Evolutionary conservation across 1,139 yeast species (phyloP).

Genomic region (Debaryomyces fabryi): DNA sequence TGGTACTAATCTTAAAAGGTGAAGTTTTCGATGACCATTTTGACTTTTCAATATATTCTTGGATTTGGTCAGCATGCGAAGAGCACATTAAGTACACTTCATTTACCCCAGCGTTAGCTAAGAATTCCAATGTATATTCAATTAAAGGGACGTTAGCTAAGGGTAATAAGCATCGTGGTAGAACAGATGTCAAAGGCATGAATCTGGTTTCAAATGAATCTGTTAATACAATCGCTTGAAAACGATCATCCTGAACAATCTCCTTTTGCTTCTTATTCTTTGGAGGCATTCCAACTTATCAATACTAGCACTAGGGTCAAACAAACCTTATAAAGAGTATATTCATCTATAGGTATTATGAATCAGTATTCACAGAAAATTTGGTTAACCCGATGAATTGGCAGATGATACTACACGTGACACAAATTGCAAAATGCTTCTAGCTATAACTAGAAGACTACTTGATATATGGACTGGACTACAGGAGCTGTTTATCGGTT

Average conservation of each 20-base stretch:
- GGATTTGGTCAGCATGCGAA: conserved; percentile 86
- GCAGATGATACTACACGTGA: conserved; percentile 36
- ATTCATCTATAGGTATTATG: background rate
- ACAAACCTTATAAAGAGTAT: background rate
- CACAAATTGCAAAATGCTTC: conserved; percentile 12
- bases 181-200: conserved; percentile 83
- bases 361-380: conserved; percentile 1
- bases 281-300: conserved; percentile 45
- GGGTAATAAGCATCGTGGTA: conserved; percentile 88
- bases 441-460: too few species aligned
- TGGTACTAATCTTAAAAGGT: conserved; percentile 77
- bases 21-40: conserved; percentile 77
- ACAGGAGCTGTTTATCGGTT: too few species aligned
- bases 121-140: conserved; percentile 91
- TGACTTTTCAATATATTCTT: conserved; percentile 76
- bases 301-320: conserved; percentile 29
- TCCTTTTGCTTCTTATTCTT: conserved; percentile 57
- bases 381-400: conserved; percentile 23
- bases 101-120: conserved; percentile 86
- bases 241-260: conserved; percentile 66
- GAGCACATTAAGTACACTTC: conserved; percentile 91
- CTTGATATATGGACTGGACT: too few species aligned
- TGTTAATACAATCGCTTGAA: conserved; percentile 92
- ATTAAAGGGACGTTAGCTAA: conserved; percentile 90
- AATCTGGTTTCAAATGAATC: conserved; percentile 92